Evolutionary conservation across 2,329 filamentous ascomycete species (phyloP), one percentile per base, ranked within the genome.

Genomic region (Didymella lethalis): DNA sequence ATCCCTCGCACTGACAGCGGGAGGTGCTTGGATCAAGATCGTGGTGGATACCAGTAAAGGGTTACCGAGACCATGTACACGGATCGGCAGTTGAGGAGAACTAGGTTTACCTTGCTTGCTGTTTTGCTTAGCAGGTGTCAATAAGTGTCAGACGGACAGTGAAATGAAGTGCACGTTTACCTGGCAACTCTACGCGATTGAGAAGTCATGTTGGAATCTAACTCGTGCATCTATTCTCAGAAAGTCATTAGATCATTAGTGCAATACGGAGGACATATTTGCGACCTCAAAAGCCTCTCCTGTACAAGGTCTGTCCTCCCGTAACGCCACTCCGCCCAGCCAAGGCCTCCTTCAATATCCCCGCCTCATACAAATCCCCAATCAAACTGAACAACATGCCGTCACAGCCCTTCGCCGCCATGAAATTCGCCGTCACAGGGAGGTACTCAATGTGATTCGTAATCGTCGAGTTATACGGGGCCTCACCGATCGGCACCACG

Each of bases 321-420:
- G 66, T 72, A n/a, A 77, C 67, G 28, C 68, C 73, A 61, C 75
- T 79, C 50, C 68, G 67, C 0, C 85, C 84, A 2, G 79, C 72
- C 67, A 77, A 70, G 2, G 81, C 83, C 3, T 78, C 64, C 46
- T 75, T 77, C 41, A 87, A 20, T 3, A 86, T 77, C 0, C 84
- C 85, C 16, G 77, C 80, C 26, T 73, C 73, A 1, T 82, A 78
- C 55, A 88, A 60, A 41, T 85, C 83, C 48, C 81, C 75, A 2
- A 85, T 83, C 48, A 88, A 70, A 43, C 79, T 80, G 41, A 83
- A 84, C 26, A 88, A 65, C 76, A 88, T 79, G 0, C 84, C 83
- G 72, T 89, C 87, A 61, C 87, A 89, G 0, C 86, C 86, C 62
- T 82, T 83, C 0, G 85, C 83, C 0, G 81, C 86, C 74, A 88